Percentiles rank a stretch among this genome's conserved stretches.
phyloP scores from a whole-genome alignment of 1,284 basidiomycete species.

The Fomitopsis schrenkii region DNA sequence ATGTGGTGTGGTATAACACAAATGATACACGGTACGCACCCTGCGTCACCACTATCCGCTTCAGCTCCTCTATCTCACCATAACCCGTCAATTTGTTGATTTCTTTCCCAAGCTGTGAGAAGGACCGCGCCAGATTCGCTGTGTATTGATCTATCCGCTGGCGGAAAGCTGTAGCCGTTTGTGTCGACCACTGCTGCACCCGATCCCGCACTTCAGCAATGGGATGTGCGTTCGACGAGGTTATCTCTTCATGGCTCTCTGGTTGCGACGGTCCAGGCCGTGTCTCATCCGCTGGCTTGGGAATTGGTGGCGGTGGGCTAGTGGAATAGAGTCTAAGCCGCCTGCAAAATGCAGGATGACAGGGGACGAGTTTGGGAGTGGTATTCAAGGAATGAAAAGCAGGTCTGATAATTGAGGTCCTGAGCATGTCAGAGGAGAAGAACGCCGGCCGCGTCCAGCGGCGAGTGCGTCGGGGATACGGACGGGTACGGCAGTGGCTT shows the following conservation, averaged over 20 bases:
- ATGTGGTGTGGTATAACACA: neutral
- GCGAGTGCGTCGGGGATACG: no score
- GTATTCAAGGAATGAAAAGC: neutral
- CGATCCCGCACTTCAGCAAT: conserved; percentile 3
- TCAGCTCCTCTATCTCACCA: conserved; percentile 82
- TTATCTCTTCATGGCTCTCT: neutral
- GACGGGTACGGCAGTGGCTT: no score
- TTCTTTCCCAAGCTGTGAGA: conserved; percentile 71
- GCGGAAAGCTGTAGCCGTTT: conserved; percentile 31
- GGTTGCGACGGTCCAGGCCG: neutral
- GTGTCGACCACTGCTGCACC: neutral
- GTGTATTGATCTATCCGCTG: conserved; percentile 56
- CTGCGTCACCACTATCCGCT: conserved; percentile 73
- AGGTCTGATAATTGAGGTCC: neutral
- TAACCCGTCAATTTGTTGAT: conserved; percentile 89
- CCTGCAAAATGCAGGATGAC: neutral
- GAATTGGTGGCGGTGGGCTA: neutral
- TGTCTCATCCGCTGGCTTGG: neutral
- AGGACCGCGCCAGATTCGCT: conserved; percentile 46
- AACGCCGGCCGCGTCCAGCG: neutral
- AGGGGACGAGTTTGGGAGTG: neutral
- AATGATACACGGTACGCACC: conserved; percentile 48
- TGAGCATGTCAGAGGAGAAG: neutral
- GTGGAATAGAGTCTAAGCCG: neutral
- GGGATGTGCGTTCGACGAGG: neutral